phyloP scores from a whole-genome alignment of 306 rosid species.

The Begonia fuchsioides region DNA sequence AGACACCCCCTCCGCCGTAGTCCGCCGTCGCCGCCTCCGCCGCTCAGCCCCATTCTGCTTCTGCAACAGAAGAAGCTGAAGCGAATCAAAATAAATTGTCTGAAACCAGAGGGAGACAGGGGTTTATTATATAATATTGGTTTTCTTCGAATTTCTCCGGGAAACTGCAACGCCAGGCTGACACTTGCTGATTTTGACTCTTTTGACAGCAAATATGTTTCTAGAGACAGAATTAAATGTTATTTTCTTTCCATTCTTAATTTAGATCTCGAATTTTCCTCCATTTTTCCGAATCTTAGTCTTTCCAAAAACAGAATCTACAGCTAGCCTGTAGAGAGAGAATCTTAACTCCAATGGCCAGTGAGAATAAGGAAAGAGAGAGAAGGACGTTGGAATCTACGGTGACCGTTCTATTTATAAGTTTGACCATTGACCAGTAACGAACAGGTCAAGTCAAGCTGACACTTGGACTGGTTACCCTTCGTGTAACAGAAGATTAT shows the following conservation, averaged over 20 bases:
- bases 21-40: conserved; percentile 6
- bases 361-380: background rate
- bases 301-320: background rate
- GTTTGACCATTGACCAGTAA: no score
- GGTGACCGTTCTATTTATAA: background rate
- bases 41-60: conserved; percentile 20
- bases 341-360: background rate
- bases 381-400: background rate
- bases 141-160: background rate
- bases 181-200: background rate
- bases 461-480: no score
- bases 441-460: no score
- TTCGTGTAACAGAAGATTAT: no score
- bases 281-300: background rate
- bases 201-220: background rate
- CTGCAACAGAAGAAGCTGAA: background rate
- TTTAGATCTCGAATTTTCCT: background rate
- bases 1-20: conserved; percentile 33
- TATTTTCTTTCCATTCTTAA: background rate
- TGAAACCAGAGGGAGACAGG: background rate
- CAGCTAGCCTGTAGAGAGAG: background rate
- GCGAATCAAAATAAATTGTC: background rate
- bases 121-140: background rate
- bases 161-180: background rate
- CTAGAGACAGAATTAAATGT: background rate